Percentiles rank a stretch among this genome's conserved stretches.
phyloP scores from a whole-genome alignment of 140 eudicot genomes.

The Erigeron philadelphicus region DNA sequence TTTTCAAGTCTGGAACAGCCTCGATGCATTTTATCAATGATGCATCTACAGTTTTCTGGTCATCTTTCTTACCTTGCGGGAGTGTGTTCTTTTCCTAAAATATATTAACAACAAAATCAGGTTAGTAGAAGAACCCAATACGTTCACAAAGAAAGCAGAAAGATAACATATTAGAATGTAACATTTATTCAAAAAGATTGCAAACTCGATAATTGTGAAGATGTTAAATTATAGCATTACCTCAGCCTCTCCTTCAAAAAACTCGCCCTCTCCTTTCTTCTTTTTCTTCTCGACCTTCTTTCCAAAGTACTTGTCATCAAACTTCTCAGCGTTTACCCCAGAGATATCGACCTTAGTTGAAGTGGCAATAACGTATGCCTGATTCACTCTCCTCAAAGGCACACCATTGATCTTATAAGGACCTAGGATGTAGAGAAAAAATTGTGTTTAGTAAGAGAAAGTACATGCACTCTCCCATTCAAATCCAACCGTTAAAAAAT shows the following conservation, averaged over 20 bases:
- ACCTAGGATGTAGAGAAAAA: conserved; percentile 20
- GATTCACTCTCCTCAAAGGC: conserved; percentile 65
- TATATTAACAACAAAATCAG: background rate
- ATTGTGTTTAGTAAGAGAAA: background rate
- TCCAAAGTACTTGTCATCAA: conserved; percentile 64
- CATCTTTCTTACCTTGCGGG: conserved; percentile 35
- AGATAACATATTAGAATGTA: background rate
- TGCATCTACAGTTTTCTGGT: conserved; percentile 31
- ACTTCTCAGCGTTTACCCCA: conserved; percentile 46
- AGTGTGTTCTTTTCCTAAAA: conserved; percentile 30
- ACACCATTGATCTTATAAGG: conserved; percentile 62
- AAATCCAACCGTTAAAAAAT: background rate
- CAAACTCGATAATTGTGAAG: no score
- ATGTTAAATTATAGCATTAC: conserved; percentile 12
- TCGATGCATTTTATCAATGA: conserved; percentile 27
- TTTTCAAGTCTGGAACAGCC: conserved; percentile 30
- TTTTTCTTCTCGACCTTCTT: conserved; percentile 58
- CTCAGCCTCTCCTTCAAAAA: conserved; percentile 59
- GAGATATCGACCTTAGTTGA: conserved; percentile 61
- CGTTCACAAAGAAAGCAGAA: background rate
- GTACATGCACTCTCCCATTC: no score
- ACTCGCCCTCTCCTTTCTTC: conserved; percentile 55
- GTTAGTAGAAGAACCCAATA: background rate
- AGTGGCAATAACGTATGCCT: conserved; percentile 54
- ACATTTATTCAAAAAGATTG: background rate